Conservation (phyloP, 345 rosid genomes). For the Microthlaspi erraticum region DNA sequence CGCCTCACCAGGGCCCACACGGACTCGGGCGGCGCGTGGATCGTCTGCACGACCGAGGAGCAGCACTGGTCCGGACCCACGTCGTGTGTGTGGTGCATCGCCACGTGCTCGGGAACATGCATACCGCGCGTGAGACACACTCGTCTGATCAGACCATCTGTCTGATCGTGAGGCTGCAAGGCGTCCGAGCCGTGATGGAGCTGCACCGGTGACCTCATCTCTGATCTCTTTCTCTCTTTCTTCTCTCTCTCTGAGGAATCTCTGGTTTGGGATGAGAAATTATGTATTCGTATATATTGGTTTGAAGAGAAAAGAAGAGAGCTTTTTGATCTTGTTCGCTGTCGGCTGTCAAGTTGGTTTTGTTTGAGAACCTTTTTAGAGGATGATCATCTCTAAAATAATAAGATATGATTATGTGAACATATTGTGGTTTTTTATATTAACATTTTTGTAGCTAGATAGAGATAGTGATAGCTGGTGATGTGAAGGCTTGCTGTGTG, state of each 20-base stretch:
- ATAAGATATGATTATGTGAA: slow-evolving; percentile 35
- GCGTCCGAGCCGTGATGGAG: slow-evolving; percentile 47
- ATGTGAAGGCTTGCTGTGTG: slow-evolving; percentile 38
- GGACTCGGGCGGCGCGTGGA: slow-evolving; percentile 63
- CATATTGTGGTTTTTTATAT: slow-evolving; percentile 21
- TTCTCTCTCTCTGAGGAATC: slow-evolving; percentile 1
- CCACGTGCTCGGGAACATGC: slow-evolving; percentile 59
- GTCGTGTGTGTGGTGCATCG: slow-evolving; percentile 55
- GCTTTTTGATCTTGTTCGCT: slow-evolving; percentile 42
- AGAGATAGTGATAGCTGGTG: slow-evolving; percentile 42
- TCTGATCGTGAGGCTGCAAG: slow-evolving; percentile 37
- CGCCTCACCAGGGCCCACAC: slow-evolving; percentile 86
- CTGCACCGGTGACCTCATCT: slow-evolving; percentile 70
- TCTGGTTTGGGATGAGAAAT: slow-evolving; percentile 5
- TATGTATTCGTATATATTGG: slow-evolving; percentile 22
- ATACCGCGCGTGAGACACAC: slow-evolving; percentile 44
- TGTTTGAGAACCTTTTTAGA: slow-evolving; percentile 40
- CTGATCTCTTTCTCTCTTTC: neutral
- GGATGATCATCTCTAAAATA: slow-evolving; percentile 25
- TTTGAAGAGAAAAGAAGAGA: slow-evolving; percentile 24
- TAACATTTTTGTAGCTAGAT: slow-evolving; percentile 25
- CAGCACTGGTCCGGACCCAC: slow-evolving; percentile 71
- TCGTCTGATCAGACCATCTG: slow-evolving; percentile 36
- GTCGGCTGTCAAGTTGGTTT: slow-evolving; percentile 58
- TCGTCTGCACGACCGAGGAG: slow-evolving; percentile 63